Percentiles rank a stretch among this genome's conserved stretches.
These are phyloP conservation scores for Prinsepia uniflora DNA, from an alignment of 306 rosid species.

Conservation along the genomic window DNA sequence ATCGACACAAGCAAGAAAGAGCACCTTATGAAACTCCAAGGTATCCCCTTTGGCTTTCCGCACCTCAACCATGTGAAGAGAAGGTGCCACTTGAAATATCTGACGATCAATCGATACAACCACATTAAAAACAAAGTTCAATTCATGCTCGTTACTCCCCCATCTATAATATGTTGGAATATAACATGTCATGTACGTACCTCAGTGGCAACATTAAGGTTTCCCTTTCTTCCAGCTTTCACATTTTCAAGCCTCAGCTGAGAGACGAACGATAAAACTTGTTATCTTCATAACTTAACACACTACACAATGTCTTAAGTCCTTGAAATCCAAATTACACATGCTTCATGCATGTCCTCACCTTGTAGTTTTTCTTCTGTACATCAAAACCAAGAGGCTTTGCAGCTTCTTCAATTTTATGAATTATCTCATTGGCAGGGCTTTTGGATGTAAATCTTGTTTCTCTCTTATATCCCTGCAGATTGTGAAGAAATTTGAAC, in stretches of 20 bases:
- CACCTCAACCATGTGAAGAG: conserved; percentile 96
- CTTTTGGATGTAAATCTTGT: conserved; percentile 94
- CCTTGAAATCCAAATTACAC: neutral
- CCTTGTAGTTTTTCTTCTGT: conserved; percentile 95
- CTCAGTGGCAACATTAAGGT: conserved; percentile 97
- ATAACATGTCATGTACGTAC: conserved; percentile 42
- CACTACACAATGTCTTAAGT: neutral
- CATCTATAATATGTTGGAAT: neutral
- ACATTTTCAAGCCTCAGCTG: conserved; percentile 93
- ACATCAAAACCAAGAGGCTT: conserved; percentile 98
- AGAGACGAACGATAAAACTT: neutral
- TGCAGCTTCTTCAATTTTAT: conserved; percentile 94
- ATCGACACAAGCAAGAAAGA: neutral
- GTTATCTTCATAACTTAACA: conserved; percentile 1
- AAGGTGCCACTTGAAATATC: conserved; percentile 98
- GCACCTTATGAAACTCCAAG: conserved; percentile 93
- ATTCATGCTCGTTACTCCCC: neutral
- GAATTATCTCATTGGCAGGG: conserved; percentile 80
- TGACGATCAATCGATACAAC: conserved; percentile 17
- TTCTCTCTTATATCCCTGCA: conserved; percentile 86
- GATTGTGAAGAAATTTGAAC: neutral
- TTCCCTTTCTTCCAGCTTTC: conserved; percentile 97
- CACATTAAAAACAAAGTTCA: neutral
- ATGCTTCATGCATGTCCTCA: conserved; percentile 20
- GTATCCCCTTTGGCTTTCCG: conserved; percentile 98